Evolutionary conservation across 176 grass and related monocot species (phyloP).

Genomic region (Hsuehochloa calcarea): DNA sequence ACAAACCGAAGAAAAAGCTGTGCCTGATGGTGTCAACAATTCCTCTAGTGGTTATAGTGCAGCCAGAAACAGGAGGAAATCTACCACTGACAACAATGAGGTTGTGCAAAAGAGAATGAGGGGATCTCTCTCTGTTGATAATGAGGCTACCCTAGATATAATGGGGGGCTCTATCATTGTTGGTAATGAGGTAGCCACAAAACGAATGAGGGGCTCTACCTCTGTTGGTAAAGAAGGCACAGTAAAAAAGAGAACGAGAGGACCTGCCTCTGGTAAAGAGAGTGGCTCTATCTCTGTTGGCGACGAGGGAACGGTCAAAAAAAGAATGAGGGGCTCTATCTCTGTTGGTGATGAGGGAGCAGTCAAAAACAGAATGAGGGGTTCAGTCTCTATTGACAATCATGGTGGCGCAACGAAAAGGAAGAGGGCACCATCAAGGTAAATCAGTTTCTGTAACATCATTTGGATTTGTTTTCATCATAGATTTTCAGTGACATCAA

Average conservation of each 20-base stretch:
- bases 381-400: constrained; percentile 28
- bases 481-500: neutral
- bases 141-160: neutral
- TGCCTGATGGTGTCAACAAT: constrained; percentile 25
- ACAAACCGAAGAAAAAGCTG: neutral
- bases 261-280: neutral
- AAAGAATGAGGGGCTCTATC: neutral
- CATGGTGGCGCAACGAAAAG: constrained; percentile 9
- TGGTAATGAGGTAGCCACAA: neutral
- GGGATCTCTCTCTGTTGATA: constrained; percentile 27
- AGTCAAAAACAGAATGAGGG: constrained; percentile 5
- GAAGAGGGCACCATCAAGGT: constrained; percentile 44
- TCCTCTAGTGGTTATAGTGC: constrained; percentile 7
- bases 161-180: neutral
- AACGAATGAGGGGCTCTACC: neutral
- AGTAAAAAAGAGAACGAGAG: constrained; percentile 1
- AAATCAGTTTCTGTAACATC: neutral
- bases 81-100: constrained; percentile 20
- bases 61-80: constrained; percentile 37
- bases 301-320: neutral
- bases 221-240: constrained; percentile 21
- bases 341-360: neutral
- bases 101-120: constrained; percentile 21
- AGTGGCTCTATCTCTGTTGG: neutral
- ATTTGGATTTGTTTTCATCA: neutral